Base-by-base conservation (phyloP, 2,329 filamentous ascomycete genomes). In the Tetracladium maxilliforme region DNA sequence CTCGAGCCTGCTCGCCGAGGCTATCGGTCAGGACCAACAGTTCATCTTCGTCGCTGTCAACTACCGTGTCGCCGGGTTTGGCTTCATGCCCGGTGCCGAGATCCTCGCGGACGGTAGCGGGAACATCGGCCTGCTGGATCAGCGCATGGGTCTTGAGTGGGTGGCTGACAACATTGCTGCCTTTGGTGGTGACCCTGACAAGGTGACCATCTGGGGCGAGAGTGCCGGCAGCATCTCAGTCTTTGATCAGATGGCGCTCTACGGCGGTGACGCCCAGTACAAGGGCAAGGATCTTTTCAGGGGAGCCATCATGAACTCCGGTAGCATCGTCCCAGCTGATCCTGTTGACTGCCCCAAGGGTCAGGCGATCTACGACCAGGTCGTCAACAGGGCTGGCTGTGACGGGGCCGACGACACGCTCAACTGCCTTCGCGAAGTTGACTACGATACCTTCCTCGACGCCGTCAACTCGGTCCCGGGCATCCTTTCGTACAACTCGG, bases 191-290 rank as follows among this genome's bases (percentile, higher is more conserved):
- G 79, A 87, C 42, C 73, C 78, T 0, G 55, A 58, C n/a, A 78
- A 77, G 44, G 77, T 86, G 6, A 86, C 78, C 0, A 74, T 87
- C 30, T 83, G 74, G 73, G 80, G 80, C 14, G 72, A 86, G 42
- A 41, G 37, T 6, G 73, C 76, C 0, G 74, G 75, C 1, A 54
- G 70, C 10, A 82, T 84, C 33, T 83, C 76, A 0, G 76, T 81
- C 2, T 64, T 77, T 24, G 68, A 84, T 39, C 81, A 87, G 37
- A 82, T 83, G 66, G 54, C 69, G 2, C 54, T 86, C 8, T 83
- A 80, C 36, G 64, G 70, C 17, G 80, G 81, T 6, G 58, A 87
- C 45, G 67, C 70, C 42, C 72, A 56, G 1, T 84, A 86, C 53
- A 82, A 84, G 3, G 76, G 72, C 26, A 70, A 76, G 38, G 58